Percentiles rank a stretch among this genome's conserved stretches.
Conservation (phyloP, 306 rosid genomes). For the Cucumis sativus region DNA sequence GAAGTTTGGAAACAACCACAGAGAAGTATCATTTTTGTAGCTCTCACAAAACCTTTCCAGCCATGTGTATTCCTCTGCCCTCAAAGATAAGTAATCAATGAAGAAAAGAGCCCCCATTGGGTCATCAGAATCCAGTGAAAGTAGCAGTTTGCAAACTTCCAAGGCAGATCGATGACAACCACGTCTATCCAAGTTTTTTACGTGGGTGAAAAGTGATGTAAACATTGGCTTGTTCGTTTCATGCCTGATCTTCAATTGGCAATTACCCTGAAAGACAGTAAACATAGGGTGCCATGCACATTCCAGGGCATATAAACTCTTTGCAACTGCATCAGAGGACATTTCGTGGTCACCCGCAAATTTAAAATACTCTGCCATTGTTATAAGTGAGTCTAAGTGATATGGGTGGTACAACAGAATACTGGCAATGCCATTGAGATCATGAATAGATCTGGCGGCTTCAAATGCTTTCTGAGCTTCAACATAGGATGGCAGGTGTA, state of each 20-base stretch:
- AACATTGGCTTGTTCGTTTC: conserved; percentile 68
- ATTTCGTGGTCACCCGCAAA: conserved; percentile 84
- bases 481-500: conserved; percentile 41
- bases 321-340: conserved; percentile 75
- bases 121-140: conserved; percentile 81
- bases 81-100: conserved; percentile 72
- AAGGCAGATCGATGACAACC: conserved; percentile 97
- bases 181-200: conserved; percentile 83
- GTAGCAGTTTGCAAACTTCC: conserved; percentile 86
- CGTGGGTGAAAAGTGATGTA: conserved; percentile 64
- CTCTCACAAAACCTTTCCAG: conserved; percentile 73
- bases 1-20: conserved; percentile 88
- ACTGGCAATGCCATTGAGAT: conserved; percentile 59
- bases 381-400: conserved; percentile 70
- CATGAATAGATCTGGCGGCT: conserved; percentile 78
- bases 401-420: conserved; percentile 57
- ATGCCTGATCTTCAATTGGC: conserved; percentile 69
- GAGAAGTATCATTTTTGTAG: conserved; percentile 65
- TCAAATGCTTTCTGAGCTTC: conserved; percentile 73
- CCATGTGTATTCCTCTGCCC: conserved; percentile 93
- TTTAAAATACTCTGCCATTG: conserved; percentile 86
- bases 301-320: conserved; percentile 77
- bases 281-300: conserved; percentile 93
- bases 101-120: conserved; percentile 91
- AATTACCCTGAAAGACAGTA: conserved; percentile 75